Percentiles rank a stretch among this genome's conserved stretches.
Conservation (phyloP, 371 early-diverging fungal genomes). For the Nematocida homosporus region DNA sequence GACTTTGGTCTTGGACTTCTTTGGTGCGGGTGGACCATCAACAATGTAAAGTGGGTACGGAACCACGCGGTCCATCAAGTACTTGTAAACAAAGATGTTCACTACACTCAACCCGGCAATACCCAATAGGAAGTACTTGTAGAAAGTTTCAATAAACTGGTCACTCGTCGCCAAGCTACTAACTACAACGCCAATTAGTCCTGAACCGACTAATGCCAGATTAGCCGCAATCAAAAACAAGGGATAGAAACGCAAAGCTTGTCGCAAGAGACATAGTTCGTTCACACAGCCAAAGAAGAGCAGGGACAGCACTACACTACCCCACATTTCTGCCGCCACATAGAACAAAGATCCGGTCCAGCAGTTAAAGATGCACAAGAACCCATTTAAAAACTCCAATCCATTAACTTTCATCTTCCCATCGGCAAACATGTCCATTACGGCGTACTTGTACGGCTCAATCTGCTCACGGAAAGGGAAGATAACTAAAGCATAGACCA, state of each 20-base stretch:
- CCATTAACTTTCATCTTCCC: conserved; percentile 55
- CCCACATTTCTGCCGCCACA: conserved; percentile 67
- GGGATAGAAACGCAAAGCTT: conserved; percentile 66
- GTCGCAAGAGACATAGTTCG: conserved; percentile 64
- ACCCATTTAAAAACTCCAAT: conserved; percentile 53
- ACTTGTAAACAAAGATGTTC: conserved; percentile 53
- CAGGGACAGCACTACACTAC: conserved; percentile 65
- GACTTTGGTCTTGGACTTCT: conserved; percentile 60
- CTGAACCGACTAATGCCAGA: conserved; percentile 60
- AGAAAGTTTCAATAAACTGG: conserved; percentile 38
- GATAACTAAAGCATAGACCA: conserved; percentile 58
- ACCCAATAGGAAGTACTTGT: conserved; percentile 56
- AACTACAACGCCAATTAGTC: conserved; percentile 45
- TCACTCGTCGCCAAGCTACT: conserved; percentile 17
- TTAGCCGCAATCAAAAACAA: conserved; percentile 65
- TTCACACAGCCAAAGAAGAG: conserved; percentile 65
- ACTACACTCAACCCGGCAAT: conserved; percentile 48
- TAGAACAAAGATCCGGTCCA: conserved; percentile 65
- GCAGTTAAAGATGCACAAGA: conserved; percentile 56
- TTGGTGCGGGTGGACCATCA: conserved; percentile 32
- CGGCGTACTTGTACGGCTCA: conserved; percentile 49
- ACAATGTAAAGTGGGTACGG: conserved; percentile 61
- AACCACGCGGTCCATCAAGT: conserved; percentile 60
- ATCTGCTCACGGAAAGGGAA: conserved; percentile 57
- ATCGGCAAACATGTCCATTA: conserved; percentile 59